These are phyloP conservation scores for Castanea crenata DNA, from an alignment of 306 rosid genomes.

Conservation along the genomic window DNA sequence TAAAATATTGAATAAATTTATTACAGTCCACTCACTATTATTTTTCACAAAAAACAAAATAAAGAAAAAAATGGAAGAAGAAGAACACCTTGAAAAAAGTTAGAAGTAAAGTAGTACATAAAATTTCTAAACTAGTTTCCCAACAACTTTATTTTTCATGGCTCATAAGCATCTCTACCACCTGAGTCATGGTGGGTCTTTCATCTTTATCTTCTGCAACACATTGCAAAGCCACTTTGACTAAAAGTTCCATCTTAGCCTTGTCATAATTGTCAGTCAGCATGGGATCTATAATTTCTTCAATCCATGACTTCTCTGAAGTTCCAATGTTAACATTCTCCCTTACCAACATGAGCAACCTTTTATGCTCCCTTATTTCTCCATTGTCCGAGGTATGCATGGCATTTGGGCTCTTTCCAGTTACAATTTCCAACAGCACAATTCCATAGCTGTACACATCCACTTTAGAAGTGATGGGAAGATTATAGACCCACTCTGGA, in stretches of 20 bases:
- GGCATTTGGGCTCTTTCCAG: not conserved
- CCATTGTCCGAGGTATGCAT: not conserved
- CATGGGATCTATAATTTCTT: conserved; percentile 31
- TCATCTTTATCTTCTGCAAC: conserved; percentile 27
- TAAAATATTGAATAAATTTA: no score
- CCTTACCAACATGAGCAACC: conserved; percentile 12
- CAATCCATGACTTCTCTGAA: not conserved
- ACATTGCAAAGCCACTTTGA: conserved; percentile 25
- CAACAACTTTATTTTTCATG: not conserved
- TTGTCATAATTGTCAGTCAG: not conserved
- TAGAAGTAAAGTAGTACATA: no score
- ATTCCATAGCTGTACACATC: no score
- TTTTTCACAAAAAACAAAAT: no score
- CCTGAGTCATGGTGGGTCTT: conserved; percentile 34
- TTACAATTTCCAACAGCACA: no score
- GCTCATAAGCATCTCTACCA: conserved; percentile 15
- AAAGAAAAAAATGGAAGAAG: no score
- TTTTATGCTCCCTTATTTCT: conserved; percentile 13
- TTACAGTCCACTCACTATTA: no score
- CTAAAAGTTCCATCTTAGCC: conserved; percentile 10
- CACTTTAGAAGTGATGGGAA: no score
- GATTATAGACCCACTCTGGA: no score
- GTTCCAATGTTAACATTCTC: conserved; percentile 2
- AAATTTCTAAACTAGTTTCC: no score
- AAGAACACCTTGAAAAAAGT: no score